These are phyloP conservation scores for Pueraria montana DNA, from an alignment of 306 rosid genomes.

Conservation along the genomic window DNA sequence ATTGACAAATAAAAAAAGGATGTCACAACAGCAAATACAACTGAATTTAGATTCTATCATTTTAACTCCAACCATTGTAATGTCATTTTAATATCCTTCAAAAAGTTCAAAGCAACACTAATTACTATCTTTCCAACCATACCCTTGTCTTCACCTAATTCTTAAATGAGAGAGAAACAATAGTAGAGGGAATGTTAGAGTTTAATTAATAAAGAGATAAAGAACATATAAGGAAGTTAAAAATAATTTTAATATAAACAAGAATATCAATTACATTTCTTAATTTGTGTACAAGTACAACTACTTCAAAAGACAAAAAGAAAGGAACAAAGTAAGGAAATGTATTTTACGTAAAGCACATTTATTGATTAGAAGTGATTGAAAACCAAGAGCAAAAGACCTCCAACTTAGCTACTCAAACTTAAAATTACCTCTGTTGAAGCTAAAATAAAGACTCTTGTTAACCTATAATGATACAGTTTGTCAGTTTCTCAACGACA, in stretches of 20 bases:
- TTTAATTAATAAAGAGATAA: not conserved
- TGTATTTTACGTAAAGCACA: not conserved
- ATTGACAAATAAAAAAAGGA: not conserved
- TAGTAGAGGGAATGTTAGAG: not conserved
- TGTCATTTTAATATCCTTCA: not conserved
- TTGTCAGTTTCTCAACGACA: not conserved
- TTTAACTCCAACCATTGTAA: not conserved
- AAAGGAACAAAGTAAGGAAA: not conserved
- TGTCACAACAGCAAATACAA: not conserved
- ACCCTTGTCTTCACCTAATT: not conserved
- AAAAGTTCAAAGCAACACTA: not conserved
- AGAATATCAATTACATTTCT: not conserved
- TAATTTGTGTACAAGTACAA: not conserved
- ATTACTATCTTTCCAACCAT: not conserved
- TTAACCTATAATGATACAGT: not conserved
- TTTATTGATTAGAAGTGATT: not conserved
- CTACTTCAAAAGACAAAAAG: not conserved
- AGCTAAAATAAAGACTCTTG: constrained; percentile 13
- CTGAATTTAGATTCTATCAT: not conserved
- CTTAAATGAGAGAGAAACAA: not conserved
- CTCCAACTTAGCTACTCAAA: constrained; percentile 12
- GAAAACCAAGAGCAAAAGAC: not conserved
- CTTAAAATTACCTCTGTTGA: constrained; percentile 14
- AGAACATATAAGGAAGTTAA: not conserved
- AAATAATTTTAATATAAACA: not conserved